These are phyloP conservation scores for Fusarium pininemorale DNA, from an alignment of 2,329 filamentous ascomycete species.

Conservation along the genomic window DNA sequence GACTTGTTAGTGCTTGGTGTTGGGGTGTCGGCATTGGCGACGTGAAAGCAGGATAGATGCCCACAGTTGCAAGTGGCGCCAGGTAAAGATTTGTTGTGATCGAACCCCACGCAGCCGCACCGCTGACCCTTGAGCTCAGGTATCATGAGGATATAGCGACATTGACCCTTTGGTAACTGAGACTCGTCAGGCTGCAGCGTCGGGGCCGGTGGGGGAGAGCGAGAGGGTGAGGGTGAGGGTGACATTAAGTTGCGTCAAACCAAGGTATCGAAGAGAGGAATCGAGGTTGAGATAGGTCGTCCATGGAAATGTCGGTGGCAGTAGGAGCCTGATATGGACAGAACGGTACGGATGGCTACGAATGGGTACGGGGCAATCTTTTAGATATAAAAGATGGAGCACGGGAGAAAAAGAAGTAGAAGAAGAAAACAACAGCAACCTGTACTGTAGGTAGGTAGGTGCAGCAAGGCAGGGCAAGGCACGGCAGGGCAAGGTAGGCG, in stretches of 20 bases:
- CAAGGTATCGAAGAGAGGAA: conserved; percentile 32
- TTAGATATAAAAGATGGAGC: conserved; percentile 29
- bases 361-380: neutral
- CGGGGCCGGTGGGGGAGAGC: conserved; percentile 37
- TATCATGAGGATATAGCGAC: conserved; percentile 66
- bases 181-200: conserved; percentile 52
- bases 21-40: conserved; percentile 56
- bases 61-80: conserved; percentile 67
- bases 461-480: neutral
- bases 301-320: conserved; percentile 41
- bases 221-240: conserved; percentile 39
- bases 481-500: conserved; percentile 17
- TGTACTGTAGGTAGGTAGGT: neutral
- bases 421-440: conserved; percentile 4
- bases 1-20: conserved; percentile 61
- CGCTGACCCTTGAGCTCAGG: conserved; percentile 66
- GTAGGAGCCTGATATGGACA: conserved; percentile 22
- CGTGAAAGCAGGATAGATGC: conserved; percentile 68
- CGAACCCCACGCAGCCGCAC: conserved; percentile 67
- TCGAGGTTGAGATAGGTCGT: conserved; percentile 36
- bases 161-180: conserved; percentile 65
- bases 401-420: conserved; percentile 11
- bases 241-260: conserved; percentile 43
- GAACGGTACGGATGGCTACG: neutral
- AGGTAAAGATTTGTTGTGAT: conserved; percentile 62